Base-by-base conservation (phyloP, 2,329 filamentous ascomycete species). In the Cladosporium cucumerinum region DNA sequence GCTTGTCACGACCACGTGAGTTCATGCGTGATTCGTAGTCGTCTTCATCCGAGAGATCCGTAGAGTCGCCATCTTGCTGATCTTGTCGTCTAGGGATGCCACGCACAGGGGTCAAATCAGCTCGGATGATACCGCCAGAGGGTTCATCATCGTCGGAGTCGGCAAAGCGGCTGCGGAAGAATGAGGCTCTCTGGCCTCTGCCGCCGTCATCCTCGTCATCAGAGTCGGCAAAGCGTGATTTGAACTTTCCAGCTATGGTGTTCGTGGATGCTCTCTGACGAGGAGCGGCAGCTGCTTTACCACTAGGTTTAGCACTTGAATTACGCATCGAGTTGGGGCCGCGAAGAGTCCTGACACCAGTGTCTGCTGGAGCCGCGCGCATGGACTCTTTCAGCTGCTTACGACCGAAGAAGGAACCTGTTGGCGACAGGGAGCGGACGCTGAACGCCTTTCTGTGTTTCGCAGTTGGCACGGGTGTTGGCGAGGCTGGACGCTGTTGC, bases 391-490 rank as follows among this genome's bases (percentile, higher is more conserved):
- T 64, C 32, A 64, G 62, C 54, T 70, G 71, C 57, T 71, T 71
- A 39, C 72, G 70, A 30, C 74, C 71, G 30, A 86, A 83, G 48
- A 82, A 76, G 11, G 86, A 85, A 18, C 84, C 84, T 1, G 85
- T 80, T 0, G 90, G 91, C 1, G 90, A 93, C 48, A 90, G 70
- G 0, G 90, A 90, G 32, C 90, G 85, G 36, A 92, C 80, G 65
- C 88, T 91, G 72, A 91, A 72, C 5, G 78, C 65, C 63, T 67
- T 65, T 61, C 70, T 65, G 30, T 69, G 69, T 49, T 72, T 72
- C 23, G 68, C 66, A 21, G 64, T 65, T 6, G 69, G 60, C 0
- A 70, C 68, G n/a, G 75, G 71, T n/a, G 72, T 70, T 18, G 79
- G 78, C 18, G 76, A 78, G 12, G 73, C 72, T n/a, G 86, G 81